Conservation (phyloP, 192 early-diverging fungal species). For the Coemansia sp. region DNA sequence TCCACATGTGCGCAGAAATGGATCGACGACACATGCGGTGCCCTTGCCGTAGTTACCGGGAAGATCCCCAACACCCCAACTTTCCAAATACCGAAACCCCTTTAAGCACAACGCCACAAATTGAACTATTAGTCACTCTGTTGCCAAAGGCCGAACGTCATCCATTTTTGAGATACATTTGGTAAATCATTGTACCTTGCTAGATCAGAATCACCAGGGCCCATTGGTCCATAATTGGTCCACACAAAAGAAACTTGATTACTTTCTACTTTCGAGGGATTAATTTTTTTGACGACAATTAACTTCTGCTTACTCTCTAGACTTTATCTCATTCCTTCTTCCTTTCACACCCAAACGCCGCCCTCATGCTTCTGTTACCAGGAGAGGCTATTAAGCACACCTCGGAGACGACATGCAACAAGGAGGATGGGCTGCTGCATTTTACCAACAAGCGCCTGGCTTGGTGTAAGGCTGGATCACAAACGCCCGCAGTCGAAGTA, state of each 20-base stretch:
- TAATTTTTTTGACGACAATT: neutral
- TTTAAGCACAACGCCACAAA: neutral
- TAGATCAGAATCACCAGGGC: neutral
- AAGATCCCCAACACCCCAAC: neutral
- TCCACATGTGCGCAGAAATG: neutral
- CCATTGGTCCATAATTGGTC: neutral
- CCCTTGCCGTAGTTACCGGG: neutral
- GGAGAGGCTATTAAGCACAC: constrained; percentile 38
- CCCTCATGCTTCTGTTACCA: constrained; percentile 25
- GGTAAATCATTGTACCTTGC: no score
- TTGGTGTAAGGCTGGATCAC: constrained; percentile 59
- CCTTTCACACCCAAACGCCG: neutral
- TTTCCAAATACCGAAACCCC: neutral
- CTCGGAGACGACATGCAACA: constrained; percentile 38
- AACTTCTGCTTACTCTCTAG: neutral
- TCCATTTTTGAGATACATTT: no score
- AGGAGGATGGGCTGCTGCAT: constrained; percentile 53
- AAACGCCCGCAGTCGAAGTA: constrained; percentile 54
- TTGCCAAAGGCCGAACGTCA: no score
- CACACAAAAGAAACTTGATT: neutral
- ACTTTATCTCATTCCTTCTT: neutral
- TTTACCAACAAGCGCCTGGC: constrained; percentile 61
- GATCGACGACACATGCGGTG: neutral
- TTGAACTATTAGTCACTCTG: neutral
- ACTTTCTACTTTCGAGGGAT: no score